Evolutionary conservation across 768 basidiomycete species (phyloP), one percentile per base, ranked within the genome.

Genomic region (Chalciporus sphaerocephalus): DNA sequence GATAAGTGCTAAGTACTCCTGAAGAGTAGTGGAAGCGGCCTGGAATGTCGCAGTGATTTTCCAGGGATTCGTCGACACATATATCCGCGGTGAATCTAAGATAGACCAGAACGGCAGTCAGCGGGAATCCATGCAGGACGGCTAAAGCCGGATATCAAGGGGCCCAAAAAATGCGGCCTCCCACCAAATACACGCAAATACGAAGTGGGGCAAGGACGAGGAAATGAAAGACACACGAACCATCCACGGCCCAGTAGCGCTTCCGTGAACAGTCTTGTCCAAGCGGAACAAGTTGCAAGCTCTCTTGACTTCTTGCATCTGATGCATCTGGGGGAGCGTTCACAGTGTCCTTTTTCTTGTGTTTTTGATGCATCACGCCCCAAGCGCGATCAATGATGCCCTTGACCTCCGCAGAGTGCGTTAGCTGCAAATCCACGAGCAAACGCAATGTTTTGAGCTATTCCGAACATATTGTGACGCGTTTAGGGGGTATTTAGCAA

Each of bases 31-130:
- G 12, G 86, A 78, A 42, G 85, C 66, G 10, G 83, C 74, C 55
- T 82, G 75, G 57, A 92, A 87, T 13, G 84, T 83, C 24, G 87
- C 83, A 8, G 83, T 80, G 34, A 83, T 83, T 70, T 92, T 93
- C 89, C 88, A 93, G 17, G 91, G 91, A 65, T 93, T 93, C 12
- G 86, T 87, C 25, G 90, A 92, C 30, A 78, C 69, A 59, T 89
- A 93, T 42, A 92, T 68, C 48, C 91, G 81, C 20, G 90, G 87
- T 38, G 91, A 92, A 71, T 89, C 90, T 92, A 58, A 63, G 62
- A 64, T 64, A 55, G 51, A 64, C 56, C 53, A 47, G 46, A 57
- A 51, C 51, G 46, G 55, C 45, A 49, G 66, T 68, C 58, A 67
- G 65, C 64, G 49, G 56, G 44, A 60, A 60, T 58, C 53, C 56